phyloP scores from a whole-genome alignment of 257 asterid genomes.

The Solanum phureja region DNA sequence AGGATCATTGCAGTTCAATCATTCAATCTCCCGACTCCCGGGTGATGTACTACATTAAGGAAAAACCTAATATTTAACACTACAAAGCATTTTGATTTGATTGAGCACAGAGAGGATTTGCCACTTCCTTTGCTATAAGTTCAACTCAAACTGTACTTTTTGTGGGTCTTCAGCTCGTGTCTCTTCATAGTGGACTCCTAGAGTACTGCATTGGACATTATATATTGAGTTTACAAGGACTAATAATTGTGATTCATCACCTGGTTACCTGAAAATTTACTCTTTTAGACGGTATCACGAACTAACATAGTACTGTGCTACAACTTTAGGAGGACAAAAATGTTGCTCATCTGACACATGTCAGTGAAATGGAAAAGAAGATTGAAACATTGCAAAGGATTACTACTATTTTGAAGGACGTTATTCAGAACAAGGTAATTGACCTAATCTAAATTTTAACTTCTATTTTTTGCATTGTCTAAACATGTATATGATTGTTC shows the following conservation, averaged over 20 bases:
- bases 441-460: constrained; percentile 3
- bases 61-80: neutral
- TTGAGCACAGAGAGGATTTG: neutral
- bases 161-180: neutral
- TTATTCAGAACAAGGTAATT: constrained; percentile 83
- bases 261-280: neutral
- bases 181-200: neutral
- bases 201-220: neutral
- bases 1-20: neutral
- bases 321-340: constrained; percentile 77
- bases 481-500: neutral
- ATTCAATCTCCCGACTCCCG: neutral
- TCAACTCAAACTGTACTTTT: neutral
- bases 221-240: neutral
- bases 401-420: constrained; percentile 85
- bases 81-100: neutral
- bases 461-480: neutral
- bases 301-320: neutral
- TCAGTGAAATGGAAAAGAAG: constrained; percentile 93
- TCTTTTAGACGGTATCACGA: constrained; percentile 6
- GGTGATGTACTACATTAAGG: neutral
- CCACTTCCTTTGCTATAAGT: neutral
- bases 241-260: neutral
- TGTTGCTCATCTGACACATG: constrained; percentile 93
- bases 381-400: constrained; percentile 79